Evolutionary conservation across 257 asterid genomes (phyloP).

Genomic region (Nemophila menziesii): DNA sequence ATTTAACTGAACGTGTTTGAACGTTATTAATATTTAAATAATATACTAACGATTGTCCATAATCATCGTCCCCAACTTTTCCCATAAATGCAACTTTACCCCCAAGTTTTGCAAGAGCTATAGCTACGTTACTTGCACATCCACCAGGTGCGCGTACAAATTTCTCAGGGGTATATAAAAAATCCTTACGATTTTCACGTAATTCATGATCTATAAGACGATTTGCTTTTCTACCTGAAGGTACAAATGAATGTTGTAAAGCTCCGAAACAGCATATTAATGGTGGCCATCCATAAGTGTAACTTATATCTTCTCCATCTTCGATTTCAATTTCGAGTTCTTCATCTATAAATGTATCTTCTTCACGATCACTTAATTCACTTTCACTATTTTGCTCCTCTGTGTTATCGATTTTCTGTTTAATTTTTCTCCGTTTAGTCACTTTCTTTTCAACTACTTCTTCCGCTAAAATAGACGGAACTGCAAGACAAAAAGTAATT

Average conservation of each 20-base stretch:
- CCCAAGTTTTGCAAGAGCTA: slow-evolving; percentile 81
- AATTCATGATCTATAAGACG: slow-evolving; percentile 63
- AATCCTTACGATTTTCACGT: slow-evolving; percentile 59
- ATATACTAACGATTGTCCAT: slow-evolving; percentile 67
- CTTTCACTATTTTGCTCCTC: slow-evolving; percentile 34
- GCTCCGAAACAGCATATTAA: slow-evolving; percentile 93
- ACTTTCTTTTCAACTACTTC: slow-evolving; percentile 38
- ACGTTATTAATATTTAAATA: slow-evolving; percentile 50
- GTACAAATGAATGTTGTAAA: slow-evolving; percentile 70
- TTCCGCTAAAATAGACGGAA: slow-evolving; percentile 32
- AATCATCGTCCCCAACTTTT: slow-evolving; percentile 73
- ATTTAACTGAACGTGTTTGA: slow-evolving; percentile 64
- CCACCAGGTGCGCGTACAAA: slow-evolving; percentile 87
- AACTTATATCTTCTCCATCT: slow-evolving; percentile 79
- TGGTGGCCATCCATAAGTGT: slow-evolving; percentile 91
- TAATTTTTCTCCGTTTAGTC: slow-evolving; percentile 43
- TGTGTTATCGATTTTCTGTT: slow-evolving; percentile 33
- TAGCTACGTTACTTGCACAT: slow-evolving; percentile 75
- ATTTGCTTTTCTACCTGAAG: slow-evolving; percentile 74
- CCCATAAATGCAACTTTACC: slow-evolving; percentile 98
- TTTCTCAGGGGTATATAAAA: slow-evolving; percentile 66
- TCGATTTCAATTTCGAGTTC: slow-evolving; percentile 50
- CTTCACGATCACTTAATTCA: slow-evolving; percentile 38
- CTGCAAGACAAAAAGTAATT: slow-evolving; percentile 31
- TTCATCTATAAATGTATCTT: slow-evolving; percentile 26